These are phyloP conservation scores for Chamaenerion angustifolium DNA, from an alignment of 345 rosid species.

Conservation along the genomic window DNA sequence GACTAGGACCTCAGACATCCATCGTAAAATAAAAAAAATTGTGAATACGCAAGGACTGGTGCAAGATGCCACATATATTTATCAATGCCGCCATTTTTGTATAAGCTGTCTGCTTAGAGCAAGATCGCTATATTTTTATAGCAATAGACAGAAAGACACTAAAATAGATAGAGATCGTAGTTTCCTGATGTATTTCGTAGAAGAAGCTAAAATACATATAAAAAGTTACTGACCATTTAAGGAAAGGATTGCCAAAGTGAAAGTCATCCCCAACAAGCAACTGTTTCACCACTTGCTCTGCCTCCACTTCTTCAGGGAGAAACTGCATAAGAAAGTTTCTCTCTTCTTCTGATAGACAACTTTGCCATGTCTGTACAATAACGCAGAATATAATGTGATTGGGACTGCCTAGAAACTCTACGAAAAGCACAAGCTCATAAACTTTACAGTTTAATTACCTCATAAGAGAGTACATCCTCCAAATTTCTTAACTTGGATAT, in stretches of 20 bases:
- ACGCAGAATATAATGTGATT: conserved; percentile 7
- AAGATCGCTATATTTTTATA: too few relatives aligned
- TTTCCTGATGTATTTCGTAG: too few relatives aligned
- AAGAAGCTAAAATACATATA: background rate
- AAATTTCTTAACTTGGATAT: conserved; percentile 59
- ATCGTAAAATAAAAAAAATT: too few relatives aligned
- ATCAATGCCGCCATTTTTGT: too few relatives aligned
- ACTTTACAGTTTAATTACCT: conserved; percentile 29
- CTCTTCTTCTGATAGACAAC: conserved; percentile 55
- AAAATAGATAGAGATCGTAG: too few relatives aligned
- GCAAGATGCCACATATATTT: too few relatives aligned
- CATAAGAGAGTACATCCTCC: conserved; percentile 49
- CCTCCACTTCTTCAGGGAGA: conserved; percentile 49
- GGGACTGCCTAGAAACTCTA: conserved; percentile 4
- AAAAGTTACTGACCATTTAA: conserved; percentile 48
- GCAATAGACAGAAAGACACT: too few relatives aligned
- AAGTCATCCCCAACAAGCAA: conserved; percentile 72
- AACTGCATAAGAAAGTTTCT: conserved; percentile 54
- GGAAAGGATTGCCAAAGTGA: conserved; percentile 70
- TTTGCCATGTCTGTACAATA: conserved; percentile 54
- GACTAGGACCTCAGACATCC: too few relatives aligned
- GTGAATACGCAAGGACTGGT: too few relatives aligned
- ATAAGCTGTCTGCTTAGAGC: too few relatives aligned
- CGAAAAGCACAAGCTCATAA: conserved; percentile 1
- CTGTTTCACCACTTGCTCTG: conserved; percentile 37